Evolutionary conservation across 306 rosid genomes (phyloP), one percentile per base, ranked within the genome.

Genomic region (Dryas octopetala): DNA sequence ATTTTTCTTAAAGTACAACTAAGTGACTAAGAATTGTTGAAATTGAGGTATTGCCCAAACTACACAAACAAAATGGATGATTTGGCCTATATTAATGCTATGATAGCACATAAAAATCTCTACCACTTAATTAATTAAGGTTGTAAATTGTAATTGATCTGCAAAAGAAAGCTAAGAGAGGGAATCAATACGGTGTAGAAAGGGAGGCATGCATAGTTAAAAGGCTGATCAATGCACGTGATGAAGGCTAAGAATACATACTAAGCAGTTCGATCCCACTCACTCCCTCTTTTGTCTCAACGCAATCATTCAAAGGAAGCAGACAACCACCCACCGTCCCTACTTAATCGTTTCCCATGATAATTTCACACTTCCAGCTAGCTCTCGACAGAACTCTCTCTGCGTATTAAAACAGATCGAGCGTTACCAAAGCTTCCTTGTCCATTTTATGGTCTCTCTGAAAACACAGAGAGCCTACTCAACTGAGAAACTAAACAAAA

Each of bases 301-400:
- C 16, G 72, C 81, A 83, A 90, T 89, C 76, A 93, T 88, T 82
- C 82, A 16, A 53, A 58, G 57, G 57, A 74, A 55, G 61, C 78
- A 51, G 80, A 87, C 91, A 91, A 71, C 87, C 46, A 84, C 84
- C 85, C 81, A 82, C 91, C 83, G 81, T 70, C 45, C 48, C 38
- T 32, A 32, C 38, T 59, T 23, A 10, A 1, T 52, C 6, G 16
- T 43, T 43, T 58, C 41, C 54, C n/a, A 38, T 52, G 13, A 4
- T 49, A 4, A 49, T 32, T 26, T 67, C 73, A 68, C 60, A 28
- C 47, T 7, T 6, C 74, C 14, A 38, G 26, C 26, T 76, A 41
- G 16, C 70, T 16, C 70, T 16, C 2, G 17, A 32, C 45, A 46
- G 5, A 0, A 12, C 68, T 63, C 26, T 15, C 49, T 16, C 1